Percentiles rank a stretch among this genome's conserved stretches.
phyloP scores from a whole-genome alignment of 2,329 filamentous ascomycete genomes.

The Neopestalotiopsis rosae region DNA sequence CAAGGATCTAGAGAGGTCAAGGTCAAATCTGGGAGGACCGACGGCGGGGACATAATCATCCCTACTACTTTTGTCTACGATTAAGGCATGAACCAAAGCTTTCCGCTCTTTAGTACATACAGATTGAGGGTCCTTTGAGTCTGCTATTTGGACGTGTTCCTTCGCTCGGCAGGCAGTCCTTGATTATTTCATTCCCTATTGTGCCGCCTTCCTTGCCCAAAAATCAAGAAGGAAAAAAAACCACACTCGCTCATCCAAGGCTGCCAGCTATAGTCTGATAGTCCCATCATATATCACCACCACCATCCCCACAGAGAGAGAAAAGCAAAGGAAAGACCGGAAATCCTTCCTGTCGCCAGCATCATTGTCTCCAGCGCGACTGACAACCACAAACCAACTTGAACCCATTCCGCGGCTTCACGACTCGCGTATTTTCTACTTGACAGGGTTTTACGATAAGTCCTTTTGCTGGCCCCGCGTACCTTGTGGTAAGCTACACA shows the following conservation, averaged over 20 bases:
- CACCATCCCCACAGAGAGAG: slow-evolving; percentile 7
- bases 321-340: slow-evolving; percentile 11
- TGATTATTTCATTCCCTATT: slow-evolving; percentile 25
- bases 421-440: slow-evolving; percentile 19
- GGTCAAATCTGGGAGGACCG: slow-evolving; percentile 32
- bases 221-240: slow-evolving; percentile 14
- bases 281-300: slow-evolving; percentile 25
- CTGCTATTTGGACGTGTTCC: slow-evolving; percentile 26
- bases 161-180: slow-evolving; percentile 28
- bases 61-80: slow-evolving; percentile 27
- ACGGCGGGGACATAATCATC: slow-evolving; percentile 32
- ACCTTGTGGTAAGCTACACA: slow-evolving; percentile 22
- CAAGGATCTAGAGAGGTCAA: slow-evolving; percentile 27
- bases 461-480: slow-evolving; percentile 24
- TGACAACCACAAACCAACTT: slow-evolving; percentile 25
- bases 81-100: slow-evolving; percentile 30
- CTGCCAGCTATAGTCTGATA: slow-evolving; percentile 26
- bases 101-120: slow-evolving; percentile 33
- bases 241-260: slow-evolving; percentile 22
- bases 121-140: slow-evolving; percentile 27
- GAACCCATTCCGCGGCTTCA: slow-evolving; percentile 19
- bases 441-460: slow-evolving; percentile 25
- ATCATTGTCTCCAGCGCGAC: slow-evolving; percentile 25
- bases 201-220: slow-evolving; percentile 23
- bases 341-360: slow-evolving; percentile 16